Evolutionary conservation across 176 grass and related monocot genomes (phyloP).

Genomic region (Secale cereale): DNA sequence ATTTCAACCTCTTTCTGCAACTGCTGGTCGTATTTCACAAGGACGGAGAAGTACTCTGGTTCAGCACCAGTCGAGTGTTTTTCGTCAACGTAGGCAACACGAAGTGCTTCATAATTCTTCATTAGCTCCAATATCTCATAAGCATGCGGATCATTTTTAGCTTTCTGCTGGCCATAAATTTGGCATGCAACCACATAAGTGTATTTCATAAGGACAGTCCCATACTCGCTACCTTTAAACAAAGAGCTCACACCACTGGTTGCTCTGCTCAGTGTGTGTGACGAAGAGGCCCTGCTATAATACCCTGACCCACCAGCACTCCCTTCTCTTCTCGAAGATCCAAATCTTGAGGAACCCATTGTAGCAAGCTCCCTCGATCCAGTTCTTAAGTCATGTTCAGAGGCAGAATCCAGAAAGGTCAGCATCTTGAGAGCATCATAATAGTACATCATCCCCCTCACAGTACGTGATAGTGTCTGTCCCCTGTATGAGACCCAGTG

Average conservation of each 20-base stretch:
- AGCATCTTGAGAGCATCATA: constrained; percentile 97
- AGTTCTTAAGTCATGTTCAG: constrained; percentile 74
- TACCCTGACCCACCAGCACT: constrained; percentile 40
- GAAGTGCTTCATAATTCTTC: constrained; percentile 90
- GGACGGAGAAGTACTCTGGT: constrained; percentile 74
- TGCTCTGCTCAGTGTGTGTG: constrained; percentile 53
- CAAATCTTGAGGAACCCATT: constrained; percentile 47
- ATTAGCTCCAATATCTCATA: constrained; percentile 91
- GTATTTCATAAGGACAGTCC: constrained; percentile 92
- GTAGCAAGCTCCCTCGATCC: constrained; percentile 67
- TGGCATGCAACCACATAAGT: constrained; percentile 98
- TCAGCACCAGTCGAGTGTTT: constrained; percentile 34
- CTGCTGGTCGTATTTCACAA: constrained; percentile 81
- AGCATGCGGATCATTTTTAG: constrained; percentile 71
- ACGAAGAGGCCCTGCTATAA: constrained; percentile 51
- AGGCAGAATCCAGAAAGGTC: constrained; percentile 85
- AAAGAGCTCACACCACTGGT: constrained; percentile 65
- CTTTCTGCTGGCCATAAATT: constrained; percentile 89
- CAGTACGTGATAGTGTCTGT: constrained; percentile 80
- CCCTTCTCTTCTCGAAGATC: constrained; percentile 38
- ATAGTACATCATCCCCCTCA: constrained; percentile 98
- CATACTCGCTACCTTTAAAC: constrained; percentile 91
- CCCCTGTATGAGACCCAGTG: constrained; percentile 95
- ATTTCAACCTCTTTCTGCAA: constrained; percentile 85
- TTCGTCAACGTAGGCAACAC: constrained; percentile 94